Conservation (phyloP, 2,329 filamentous ascomycete genomes). For the Talaromyces verruculosus region DNA sequence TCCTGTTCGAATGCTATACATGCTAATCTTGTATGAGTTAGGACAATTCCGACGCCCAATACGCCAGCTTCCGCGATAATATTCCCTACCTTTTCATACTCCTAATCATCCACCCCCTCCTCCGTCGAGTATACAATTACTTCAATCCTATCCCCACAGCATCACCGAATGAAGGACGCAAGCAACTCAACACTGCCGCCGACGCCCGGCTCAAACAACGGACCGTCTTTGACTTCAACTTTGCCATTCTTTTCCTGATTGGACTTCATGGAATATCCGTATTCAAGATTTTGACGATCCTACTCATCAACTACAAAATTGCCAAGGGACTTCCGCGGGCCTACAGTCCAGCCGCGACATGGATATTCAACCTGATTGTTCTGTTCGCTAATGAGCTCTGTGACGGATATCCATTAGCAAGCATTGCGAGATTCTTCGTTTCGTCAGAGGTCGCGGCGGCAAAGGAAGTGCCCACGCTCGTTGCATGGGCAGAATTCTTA, state of each 20-base stretch:
- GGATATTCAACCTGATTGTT: conserved; percentile 82
- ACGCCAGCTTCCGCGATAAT: conserved; percentile 79
- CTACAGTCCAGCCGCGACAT: conserved; percentile 73
- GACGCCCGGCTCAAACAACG: conserved; percentile 66
- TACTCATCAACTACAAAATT: conserved; percentile 79
- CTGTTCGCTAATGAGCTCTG: conserved; percentile 88
- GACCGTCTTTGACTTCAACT: conserved; percentile 76
- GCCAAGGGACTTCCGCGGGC: conserved; percentile 68
- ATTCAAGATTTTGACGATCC: conserved; percentile 75
- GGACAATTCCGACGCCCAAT: conserved; percentile 90
- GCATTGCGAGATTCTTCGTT: conserved; percentile 58
- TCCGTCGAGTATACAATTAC: conserved; percentile 70
- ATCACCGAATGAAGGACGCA: conserved; percentile 8
- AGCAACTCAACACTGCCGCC: conserved; percentile 38
- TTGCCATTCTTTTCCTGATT: conserved; percentile 75
- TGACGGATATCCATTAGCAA: conserved; percentile 70
- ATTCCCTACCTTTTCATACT: conserved; percentile 76
- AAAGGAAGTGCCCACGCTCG: conserved; percentile 48
- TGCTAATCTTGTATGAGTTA: conserved; percentile 34
- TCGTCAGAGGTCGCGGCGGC: conserved; percentile 36
- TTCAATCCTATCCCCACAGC: conserved; percentile 37
- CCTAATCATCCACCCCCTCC: conserved; percentile 73
- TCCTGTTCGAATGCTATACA: not conserved
- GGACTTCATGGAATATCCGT: conserved; percentile 83
- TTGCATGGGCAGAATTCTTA: conserved; percentile 67